Conservation (phyloP, 768 basidiomycete species). For the Boletus pseudo-olivaceus region DNA sequence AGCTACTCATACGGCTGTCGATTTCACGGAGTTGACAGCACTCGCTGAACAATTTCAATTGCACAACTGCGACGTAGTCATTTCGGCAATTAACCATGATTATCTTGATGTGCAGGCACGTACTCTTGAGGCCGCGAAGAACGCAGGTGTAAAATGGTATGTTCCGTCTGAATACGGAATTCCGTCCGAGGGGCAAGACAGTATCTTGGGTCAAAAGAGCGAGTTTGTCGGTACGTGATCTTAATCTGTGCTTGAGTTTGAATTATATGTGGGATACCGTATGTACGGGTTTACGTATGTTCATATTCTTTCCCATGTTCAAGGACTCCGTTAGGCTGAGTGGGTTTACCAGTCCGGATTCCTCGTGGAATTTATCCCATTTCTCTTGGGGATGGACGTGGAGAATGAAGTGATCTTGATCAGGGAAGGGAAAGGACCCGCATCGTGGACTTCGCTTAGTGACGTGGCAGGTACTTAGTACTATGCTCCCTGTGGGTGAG, state of each 20-base stretch:
- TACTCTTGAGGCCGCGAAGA: constrained; percentile 30
- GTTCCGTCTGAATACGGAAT: constrained; percentile 30
- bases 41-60: constrained; percentile 12
- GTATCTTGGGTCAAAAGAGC: constrained; percentile 16
- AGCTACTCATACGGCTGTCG: constrained; percentile 6
- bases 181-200: constrained; percentile 20
- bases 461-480: constrained; percentile 23
- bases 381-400: constrained; percentile 13
- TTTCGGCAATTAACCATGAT: constrained; percentile 24
- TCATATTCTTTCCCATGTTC: background rate
- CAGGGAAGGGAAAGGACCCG: constrained; percentile 16
- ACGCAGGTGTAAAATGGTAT: constrained; percentile 26
- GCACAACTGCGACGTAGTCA: constrained; percentile 24
- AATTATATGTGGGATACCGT: constrained; percentile 10
- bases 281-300: constrained; percentile 22
- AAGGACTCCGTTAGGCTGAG: background rate
- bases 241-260: background rate
- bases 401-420: constrained; percentile 16
- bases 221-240: constrained; percentile 14
- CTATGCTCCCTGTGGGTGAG: background rate
- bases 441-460: constrained; percentile 24
- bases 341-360: constrained; percentile 12
- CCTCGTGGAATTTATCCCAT: constrained; percentile 26
- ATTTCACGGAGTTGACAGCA: constrained; percentile 8
- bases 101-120: constrained; percentile 18